Evolutionary conservation across 2,329 filamentous ascomycete species (phyloP).

Genomic region (Penicillium sp.): DNA sequence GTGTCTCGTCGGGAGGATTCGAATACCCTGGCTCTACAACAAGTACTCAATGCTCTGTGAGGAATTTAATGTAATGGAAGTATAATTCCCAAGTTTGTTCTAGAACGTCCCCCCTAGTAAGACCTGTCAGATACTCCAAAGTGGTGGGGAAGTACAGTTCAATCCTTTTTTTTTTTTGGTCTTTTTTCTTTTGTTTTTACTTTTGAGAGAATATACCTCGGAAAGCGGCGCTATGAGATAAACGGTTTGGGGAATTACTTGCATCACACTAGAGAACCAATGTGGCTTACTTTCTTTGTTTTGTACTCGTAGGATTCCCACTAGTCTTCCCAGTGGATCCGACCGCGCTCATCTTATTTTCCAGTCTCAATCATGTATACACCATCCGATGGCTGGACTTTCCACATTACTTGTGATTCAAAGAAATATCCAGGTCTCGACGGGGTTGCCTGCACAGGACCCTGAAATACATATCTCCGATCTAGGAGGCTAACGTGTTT

Average conservation of each 20-base stretch:
- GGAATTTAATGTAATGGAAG: not conserved
- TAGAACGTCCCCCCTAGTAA: not conserved
- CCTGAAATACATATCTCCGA: not conserved
- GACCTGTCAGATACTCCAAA: not conserved
- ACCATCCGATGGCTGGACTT: not conserved
- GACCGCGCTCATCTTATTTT: constrained; percentile 2
- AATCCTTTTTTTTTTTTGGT: not conserved
- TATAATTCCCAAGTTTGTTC: too few relatives aligned
- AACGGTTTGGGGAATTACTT: not conserved
- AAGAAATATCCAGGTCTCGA: not conserved
- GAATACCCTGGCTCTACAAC: constrained; percentile 76
- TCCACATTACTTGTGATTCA: not conserved
- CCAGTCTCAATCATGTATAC: not conserved
- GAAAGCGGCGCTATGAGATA: not conserved
- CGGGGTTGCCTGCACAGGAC: not conserved
- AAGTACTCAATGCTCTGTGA: constrained; percentile 69
- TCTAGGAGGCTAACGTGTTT: not conserved
- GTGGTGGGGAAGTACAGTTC: not conserved
- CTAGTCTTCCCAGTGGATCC: not conserved
- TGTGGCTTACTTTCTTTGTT: not conserved
- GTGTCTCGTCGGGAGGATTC: constrained; percentile 83
- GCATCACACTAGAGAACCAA: not conserved
- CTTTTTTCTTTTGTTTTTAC: not conserved
- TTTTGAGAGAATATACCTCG: not conserved
- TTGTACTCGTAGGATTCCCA: not conserved